phyloP scores from a whole-genome alignment of 2,329 filamentous ascomycete species.

The Aspergillus pseudonomiae region DNA sequence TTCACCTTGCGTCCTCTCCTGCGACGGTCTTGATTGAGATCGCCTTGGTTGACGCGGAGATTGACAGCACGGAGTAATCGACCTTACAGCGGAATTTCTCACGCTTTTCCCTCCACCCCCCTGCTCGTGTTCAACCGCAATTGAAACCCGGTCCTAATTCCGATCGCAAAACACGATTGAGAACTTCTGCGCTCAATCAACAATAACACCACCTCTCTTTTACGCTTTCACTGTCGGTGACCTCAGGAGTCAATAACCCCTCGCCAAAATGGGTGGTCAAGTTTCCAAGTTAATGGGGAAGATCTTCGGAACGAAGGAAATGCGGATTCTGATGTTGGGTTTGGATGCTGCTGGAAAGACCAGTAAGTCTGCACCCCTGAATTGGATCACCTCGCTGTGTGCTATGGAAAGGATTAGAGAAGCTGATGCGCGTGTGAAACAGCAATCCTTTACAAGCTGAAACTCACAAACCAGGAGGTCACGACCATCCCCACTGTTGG shows the following conservation, averaged over 20 bases:
- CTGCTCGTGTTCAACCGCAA: conserved; percentile 6
- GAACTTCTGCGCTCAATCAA: neutral
- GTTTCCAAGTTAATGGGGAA: conserved; percentile 97
- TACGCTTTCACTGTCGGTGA: conserved; percentile 13
- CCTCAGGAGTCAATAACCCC: conserved; percentile 18
- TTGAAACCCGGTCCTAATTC: conserved; percentile 1
- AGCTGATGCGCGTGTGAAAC: neutral
- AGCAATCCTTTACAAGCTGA: conserved; percentile 97
- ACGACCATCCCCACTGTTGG: conserved; percentile 98
- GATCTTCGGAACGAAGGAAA: conserved; percentile 99
- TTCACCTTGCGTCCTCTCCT: conserved; percentile 13
- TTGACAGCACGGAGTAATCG: conserved; percentile 12
- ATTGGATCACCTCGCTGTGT: neutral
- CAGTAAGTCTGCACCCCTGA: conserved; percentile 50
- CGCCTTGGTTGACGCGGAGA: conserved; percentile 17
- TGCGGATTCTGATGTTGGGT: conserved; percentile 97
- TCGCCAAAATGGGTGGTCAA: conserved; percentile 78
- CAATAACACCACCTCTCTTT: neutral
- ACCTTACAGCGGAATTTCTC: conserved; percentile 5
- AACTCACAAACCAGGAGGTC: conserved; percentile 89
- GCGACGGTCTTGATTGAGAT: conserved; percentile 14
- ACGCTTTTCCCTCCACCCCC: conserved; percentile 2
- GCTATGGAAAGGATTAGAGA: neutral
- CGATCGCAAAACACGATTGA: neutral
- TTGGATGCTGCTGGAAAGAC: conserved; percentile 98